Evolutionary conservation across 805 yeast genomes (phyloP).

Genomic region (Nakazawaea ishiwadae): DNA sequence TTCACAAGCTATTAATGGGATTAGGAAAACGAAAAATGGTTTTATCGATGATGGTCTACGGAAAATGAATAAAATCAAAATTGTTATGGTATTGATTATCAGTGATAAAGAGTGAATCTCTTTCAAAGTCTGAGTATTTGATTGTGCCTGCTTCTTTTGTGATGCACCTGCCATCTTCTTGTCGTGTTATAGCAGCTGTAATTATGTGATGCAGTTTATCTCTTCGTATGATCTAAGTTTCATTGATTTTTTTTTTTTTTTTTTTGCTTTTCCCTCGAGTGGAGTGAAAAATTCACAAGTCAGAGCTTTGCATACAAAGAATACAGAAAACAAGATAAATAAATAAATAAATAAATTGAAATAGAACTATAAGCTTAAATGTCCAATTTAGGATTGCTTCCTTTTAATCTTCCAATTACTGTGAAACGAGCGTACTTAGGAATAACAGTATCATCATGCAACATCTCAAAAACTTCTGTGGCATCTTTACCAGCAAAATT

Average conservation of each 20-base stretch:
- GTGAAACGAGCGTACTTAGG: constrained; percentile 41
- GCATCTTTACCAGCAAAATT: constrained; percentile 75
- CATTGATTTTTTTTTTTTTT: not conserved
- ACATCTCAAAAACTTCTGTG: constrained; percentile 50
- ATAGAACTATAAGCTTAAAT: not conserved
- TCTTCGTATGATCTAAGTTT: not conserved
- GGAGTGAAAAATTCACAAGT: no score
- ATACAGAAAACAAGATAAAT: no score
- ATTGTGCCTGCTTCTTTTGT: constrained; percentile 30
- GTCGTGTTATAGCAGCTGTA: not conserved
- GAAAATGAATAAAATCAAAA: constrained; percentile 33
- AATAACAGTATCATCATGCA: constrained; percentile 54
- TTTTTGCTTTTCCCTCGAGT: not conserved
- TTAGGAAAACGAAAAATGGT: constrained; percentile 36
- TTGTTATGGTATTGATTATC: constrained; percentile 32
- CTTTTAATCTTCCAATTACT: constrained; percentile 49
- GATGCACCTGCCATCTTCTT: constrained; percentile 32
- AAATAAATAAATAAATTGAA: no score
- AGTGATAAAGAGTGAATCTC: constrained; percentile 30
- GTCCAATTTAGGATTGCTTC: constrained; percentile 29
- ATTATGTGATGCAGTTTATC: not conserved
- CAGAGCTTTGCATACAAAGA: no score
- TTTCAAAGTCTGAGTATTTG: constrained; percentile 24
- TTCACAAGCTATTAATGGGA: constrained; percentile 41
- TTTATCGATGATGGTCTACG: constrained; percentile 41